Evolutionary conservation across 2,329 filamentous ascomycete genomes (phyloP).

Genomic region (Colletotrichum trifolii): DNA sequence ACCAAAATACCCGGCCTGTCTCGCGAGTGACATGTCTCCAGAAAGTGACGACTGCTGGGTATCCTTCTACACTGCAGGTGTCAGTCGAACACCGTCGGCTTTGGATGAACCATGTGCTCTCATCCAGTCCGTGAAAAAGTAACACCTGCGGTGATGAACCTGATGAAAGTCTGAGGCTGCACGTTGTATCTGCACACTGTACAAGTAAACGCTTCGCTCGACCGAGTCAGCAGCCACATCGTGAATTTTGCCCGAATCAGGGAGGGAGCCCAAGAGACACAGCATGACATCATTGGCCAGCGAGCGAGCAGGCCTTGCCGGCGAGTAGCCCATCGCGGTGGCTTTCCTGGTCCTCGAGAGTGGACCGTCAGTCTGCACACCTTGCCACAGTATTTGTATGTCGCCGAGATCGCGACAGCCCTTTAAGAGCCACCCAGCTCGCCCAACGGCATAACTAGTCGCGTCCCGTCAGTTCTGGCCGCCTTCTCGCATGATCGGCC

Average conservation of each 20-base stretch:
- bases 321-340: constrained; percentile 8
- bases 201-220: too few relatives aligned
- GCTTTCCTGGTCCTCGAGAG: constrained; percentile 8
- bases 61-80: neutral
- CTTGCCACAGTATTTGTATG: neutral
- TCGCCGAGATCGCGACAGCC: constrained; percentile 24
- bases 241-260: constrained; percentile 26
- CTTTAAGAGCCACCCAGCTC: neutral
- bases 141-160: too few relatives aligned
- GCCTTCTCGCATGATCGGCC: constrained; percentile 27
- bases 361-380: constrained; percentile 7
- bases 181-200: too few relatives aligned
- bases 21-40: neutral
- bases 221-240: neutral
- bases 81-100: constrained; percentile 16
- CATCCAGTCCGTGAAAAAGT: too few relatives aligned
- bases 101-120: neutral
- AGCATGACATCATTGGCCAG: constrained; percentile 28
- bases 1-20: constrained; percentile 4
- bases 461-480: neutral
- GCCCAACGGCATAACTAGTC: constrained; percentile 1
- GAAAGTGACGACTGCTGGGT: neutral
- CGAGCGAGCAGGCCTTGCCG: constrained; percentile 17
- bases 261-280: constrained; percentile 8
- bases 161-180: too few relatives aligned